A percentile compares a stretch with the other conserved stretches of the same genome.
Evolutionary conservation across 768 basidiomycete species (phyloP).

Genomic region (Mycena leptocephala): DNA sequence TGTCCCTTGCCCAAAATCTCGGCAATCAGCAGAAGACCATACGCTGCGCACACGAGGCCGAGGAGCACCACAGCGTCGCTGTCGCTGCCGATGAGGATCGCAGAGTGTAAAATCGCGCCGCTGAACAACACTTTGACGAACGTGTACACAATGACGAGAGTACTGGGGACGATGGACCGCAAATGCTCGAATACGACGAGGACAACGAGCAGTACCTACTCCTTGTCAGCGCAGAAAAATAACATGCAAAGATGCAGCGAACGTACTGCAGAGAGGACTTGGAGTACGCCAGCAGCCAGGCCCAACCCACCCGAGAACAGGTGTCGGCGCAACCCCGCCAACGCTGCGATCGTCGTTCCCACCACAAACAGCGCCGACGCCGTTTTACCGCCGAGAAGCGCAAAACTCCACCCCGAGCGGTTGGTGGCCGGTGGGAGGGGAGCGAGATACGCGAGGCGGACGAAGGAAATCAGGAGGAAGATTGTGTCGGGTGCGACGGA

Average conservation of each 20-base stretch:
- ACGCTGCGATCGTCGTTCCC: too few relatives aligned
- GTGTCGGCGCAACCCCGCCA: too few relatives aligned
- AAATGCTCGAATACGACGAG: conserved; percentile 4
- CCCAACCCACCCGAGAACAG: too few relatives aligned
- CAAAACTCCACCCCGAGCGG: too few relatives aligned
- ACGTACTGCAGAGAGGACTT: neutral
- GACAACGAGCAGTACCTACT: neutral
- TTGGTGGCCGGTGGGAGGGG: too few relatives aligned
- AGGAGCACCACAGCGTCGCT: neutral
- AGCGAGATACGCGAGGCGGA: too few relatives aligned
- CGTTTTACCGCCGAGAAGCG: too few relatives aligned
- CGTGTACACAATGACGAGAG: neutral
- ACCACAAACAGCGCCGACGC: too few relatives aligned
- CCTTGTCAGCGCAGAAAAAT: too few relatives aligned
- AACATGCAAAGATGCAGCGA: neutral
- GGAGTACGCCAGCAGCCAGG: too few relatives aligned
- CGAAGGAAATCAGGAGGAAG: neutral
- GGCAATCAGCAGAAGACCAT: neutral
- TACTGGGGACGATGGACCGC: neutral
- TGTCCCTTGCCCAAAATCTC: conserved; percentile 5
- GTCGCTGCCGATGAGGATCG: neutral
- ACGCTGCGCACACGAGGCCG: neutral
- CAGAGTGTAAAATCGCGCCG: neutral
- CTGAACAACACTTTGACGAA: conserved; percentile 1
- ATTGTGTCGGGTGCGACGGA: neutral